These are phyloP conservation scores for Candida schatavii DNA, from an alignment of 805 yeast genomes.

Conservation along the genomic window DNA sequence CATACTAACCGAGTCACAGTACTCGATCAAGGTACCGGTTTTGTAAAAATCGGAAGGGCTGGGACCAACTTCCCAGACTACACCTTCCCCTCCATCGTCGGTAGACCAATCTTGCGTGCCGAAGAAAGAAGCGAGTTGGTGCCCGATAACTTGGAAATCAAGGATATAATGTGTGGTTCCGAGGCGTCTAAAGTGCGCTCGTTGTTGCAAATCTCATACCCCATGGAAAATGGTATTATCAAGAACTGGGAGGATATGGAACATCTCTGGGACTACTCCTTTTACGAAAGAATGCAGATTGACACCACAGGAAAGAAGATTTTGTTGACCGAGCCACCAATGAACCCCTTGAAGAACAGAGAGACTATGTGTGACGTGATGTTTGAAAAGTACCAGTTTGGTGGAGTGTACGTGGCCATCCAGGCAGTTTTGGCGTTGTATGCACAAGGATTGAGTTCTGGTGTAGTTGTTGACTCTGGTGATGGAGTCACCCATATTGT, in stretches of 20 bases:
- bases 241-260: conserved; percentile 99
- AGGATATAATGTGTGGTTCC: conserved; percentile 96
- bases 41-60: conserved; percentile 94
- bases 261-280: conserved; percentile 96
- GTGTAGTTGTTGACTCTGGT: conserved; percentile 98
- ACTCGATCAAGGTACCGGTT: conserved; percentile 98
- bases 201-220: conserved; percentile 88
- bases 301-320: conserved; percentile 75
- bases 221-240: conserved; percentile 98
- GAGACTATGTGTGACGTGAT: conserved; percentile 89
- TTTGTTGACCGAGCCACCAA: conserved; percentile 93
- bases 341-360: conserved; percentile 90
- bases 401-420: conserved; percentile 92
- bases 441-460: conserved; percentile 94
- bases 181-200: conserved; percentile 92
- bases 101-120: conserved; percentile 94
- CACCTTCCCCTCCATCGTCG: conserved; percentile 96
- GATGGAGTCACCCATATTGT: conserved; percentile 99
- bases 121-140: conserved; percentile 71
- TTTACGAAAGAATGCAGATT: conserved; percentile 83
- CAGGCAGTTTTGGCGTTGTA: conserved; percentile 98
- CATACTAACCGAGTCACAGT: conserved; percentile 44
- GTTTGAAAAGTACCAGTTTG: conserved; percentile 88
- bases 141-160: conserved; percentile 68
- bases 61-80: conserved; percentile 96